Base-by-base conservation (phyloP, 805 yeast genomes). In the Ogataea wickerhamii region DNA sequence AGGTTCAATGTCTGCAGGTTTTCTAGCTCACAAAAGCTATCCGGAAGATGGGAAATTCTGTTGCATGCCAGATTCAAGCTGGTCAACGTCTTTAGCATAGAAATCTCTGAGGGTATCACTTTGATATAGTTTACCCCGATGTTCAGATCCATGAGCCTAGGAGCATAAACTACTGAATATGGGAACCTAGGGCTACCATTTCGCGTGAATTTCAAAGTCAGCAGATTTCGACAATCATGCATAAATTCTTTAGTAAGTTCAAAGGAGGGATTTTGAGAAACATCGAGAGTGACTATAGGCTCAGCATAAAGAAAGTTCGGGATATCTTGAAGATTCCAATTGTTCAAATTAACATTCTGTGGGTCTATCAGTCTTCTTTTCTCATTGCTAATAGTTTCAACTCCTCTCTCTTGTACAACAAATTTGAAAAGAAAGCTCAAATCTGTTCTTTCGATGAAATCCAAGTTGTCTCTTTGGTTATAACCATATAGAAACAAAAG, bases 241-340 rank as follows among this genome's bases (percentile, higher is more conserved):
- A 89, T 79, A 56, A 89, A 89, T 55, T 88, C 96, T 38, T 78
- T 64, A 0, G 97, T 95, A 23, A 89, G 67, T 42, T 80, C 77
- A 37, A 91, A 81, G 13, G 94, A 83, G 4, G 96, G 95, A 56
- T 89, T 89, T 45, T 82, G 78, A 2, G 94, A 83, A 6, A 87
- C 87, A 59, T 89, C 91, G 44, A 89, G 68, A 44, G 80, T 72
- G 49, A 83, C 84, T 41, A 89, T 87, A 45, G 86, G 91, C 39
- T 81, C 74, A 0, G 95, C 85, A 56, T 82, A 87, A 45, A 89
- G 76, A 20, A 83, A 72, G 37, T 87, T 82, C 0, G 97, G 97
- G 6, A 91, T 84, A 14, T 87, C 86, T 45, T 86, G 87, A 39
- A 89, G 66, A 49, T 83, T 81, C 67, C 83, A 73, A 38, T 83